Evolutionary conservation across 148 eudicot species (phyloP), one percentile per base, ranked within the genome.

Genomic region (Oxyria digyna): DNA sequence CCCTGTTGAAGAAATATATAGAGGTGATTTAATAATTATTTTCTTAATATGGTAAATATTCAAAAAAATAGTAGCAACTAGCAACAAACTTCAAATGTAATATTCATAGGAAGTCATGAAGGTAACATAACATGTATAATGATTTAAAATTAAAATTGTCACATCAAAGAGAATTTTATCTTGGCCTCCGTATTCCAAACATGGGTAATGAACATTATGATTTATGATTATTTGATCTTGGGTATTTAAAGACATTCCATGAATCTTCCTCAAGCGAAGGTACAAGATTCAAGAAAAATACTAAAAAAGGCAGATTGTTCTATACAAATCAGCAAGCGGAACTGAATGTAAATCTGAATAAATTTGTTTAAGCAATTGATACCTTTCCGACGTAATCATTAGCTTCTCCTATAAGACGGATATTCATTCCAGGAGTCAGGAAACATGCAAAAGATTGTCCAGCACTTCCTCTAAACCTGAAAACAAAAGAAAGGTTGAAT

Each of bases 371-470:
- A 27, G 26, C 62, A 54, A 54, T 54, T 8, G 37, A 64, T 77
- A 94, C 99, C 97, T 94, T 94, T 74, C 99, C 99, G 67, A 94
- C 91, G 75, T 91, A 94, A 74, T 94, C 99, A 77, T 94, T 94
- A 72, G 99, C 96, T 83, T 94, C 99, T 78, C 99, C 99, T 69
- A 88, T 73, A 73, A 94, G 87, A 49, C 96, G 86, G 76, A 94
- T 81, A 78, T 88, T 86, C 99, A 94, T 94, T 76, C 99, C 99
- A 79, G 99, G 99, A 26, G 87, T 88, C 76, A 94, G 71, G 69
- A 94, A 94, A 76, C 97, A 91, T 49, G 78, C 90, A 79, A 94
- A 94, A 70, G 99, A 94, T 75, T 94, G 99, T 32, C 99, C 99
- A 52, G 97, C 99, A 78, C 99, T 94, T 71, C 99, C 99, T 40